Conservation (phyloP, 2,329 filamentous ascomycete species). For the Neonectria coccinea region DNA sequence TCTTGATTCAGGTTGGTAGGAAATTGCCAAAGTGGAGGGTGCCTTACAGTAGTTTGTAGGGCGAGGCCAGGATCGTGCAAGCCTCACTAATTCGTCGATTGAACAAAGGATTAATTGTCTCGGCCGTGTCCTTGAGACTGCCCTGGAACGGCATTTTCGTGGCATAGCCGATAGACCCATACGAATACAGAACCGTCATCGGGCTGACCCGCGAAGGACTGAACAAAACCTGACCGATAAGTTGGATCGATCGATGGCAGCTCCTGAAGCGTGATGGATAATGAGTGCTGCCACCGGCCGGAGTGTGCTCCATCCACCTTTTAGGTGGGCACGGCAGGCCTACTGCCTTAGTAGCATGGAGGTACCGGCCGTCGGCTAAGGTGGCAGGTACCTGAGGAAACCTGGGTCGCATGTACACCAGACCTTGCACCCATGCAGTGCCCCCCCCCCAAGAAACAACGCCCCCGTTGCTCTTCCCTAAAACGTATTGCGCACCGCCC, state of each 20-base stretch:
- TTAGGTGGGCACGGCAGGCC: constrained; percentile 1
- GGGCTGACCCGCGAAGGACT: not conserved
- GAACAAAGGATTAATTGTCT: constrained; percentile 5
- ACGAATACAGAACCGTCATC: not conserved
- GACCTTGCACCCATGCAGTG: constrained; percentile 21
- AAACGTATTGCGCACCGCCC: constrained; percentile 44
- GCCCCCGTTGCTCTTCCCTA: constrained; percentile 39
- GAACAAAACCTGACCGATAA: constrained; percentile 9
- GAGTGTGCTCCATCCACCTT: not conserved
- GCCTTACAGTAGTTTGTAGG: constrained; percentile 5
- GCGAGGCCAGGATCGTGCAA: constrained; percentile 21
- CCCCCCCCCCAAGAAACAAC: constrained; percentile 38
- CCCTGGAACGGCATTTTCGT: not conserved
- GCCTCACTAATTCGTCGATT: constrained; percentile 17
- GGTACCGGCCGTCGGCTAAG: not conserved
- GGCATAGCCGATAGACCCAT: not conserved
- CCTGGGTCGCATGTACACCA: constrained; percentile 14
- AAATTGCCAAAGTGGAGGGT: constrained; percentile 3
- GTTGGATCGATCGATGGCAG: constrained; percentile 3
- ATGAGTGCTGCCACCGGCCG: not conserved
- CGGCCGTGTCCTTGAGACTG: constrained; percentile 8
- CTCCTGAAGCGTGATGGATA: constrained; percentile 3
- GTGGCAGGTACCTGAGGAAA: constrained; percentile 17
- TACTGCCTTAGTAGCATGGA: not conserved
- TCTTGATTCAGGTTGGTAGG: not conserved